Evolutionary conservation across 192 early-diverging fungal genomes (phyloP).

Genomic region (Rhizophagus clarus): DNA sequence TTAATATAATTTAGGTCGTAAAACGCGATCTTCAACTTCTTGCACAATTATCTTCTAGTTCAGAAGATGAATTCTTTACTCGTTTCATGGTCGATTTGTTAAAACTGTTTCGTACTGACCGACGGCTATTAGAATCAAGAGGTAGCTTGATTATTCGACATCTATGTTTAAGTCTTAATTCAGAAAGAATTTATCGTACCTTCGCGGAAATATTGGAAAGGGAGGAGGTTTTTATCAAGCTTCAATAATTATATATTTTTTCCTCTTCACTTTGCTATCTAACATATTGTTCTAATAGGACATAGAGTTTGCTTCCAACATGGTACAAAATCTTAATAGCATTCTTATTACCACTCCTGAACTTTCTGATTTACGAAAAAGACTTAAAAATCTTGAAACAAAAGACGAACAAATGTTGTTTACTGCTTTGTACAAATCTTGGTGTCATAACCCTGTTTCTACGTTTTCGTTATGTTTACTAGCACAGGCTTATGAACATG

Average conservation of each 20-base stretch:
- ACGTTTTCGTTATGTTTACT: conserved; percentile 92
- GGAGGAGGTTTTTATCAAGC: conserved; percentile 59
- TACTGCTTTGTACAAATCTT: conserved; percentile 82
- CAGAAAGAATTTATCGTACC: conserved; percentile 87
- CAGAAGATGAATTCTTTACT: conserved; percentile 84
- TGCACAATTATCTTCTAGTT: conserved; percentile 89
- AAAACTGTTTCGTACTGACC: conserved; percentile 86
- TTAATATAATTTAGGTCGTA: conserved; percentile 62
- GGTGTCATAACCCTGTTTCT: conserved; percentile 97
- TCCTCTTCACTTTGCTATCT: not conserved
- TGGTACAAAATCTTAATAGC: conserved; percentile 98
- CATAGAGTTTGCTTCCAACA: conserved; percentile 92
- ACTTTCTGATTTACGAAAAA: conserved; percentile 74
- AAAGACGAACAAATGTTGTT: conserved; percentile 85
- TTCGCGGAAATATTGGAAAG: conserved; percentile 87
- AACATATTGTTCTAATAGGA: conserved; percentile 50
- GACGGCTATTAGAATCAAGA: conserved; percentile 83
- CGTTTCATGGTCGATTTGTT: conserved; percentile 91
- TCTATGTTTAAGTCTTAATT: conserved; percentile 85
- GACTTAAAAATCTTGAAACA: conserved; percentile 76
- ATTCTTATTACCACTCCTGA: conserved; percentile 96
- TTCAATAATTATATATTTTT: not conserved
- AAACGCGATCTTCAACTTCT: conserved; percentile 89
- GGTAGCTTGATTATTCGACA: conserved; percentile 94
- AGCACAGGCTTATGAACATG: conserved; percentile 96